phyloP scores from a whole-genome alignment of 352 stramenopile genomes.

The Elongisporangium anandrum region DNA sequence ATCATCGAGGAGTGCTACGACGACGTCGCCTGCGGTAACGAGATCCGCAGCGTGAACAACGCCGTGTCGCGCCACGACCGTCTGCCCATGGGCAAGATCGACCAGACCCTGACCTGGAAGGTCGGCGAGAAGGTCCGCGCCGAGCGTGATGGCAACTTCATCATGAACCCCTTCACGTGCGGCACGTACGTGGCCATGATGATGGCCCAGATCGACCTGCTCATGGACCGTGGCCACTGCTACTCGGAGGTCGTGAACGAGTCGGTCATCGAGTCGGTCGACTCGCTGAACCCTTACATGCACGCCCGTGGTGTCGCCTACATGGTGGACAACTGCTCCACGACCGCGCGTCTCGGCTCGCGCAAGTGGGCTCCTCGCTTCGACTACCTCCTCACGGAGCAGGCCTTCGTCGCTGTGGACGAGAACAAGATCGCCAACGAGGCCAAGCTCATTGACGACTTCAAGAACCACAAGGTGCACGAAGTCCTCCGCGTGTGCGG shows the following conservation, averaged over 20 bases:
- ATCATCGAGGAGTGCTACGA: slow-evolving; percentile 99
- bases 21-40: slow-evolving; percentile 96
- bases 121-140: slow-evolving; percentile 96
- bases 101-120: slow-evolving; percentile 96
- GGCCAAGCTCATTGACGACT: slow-evolving; percentile 89
- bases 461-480: slow-evolving; percentile 97
- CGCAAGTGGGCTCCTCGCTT: slow-evolving; percentile 98
- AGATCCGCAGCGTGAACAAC: slow-evolving; percentile 98
- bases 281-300: slow-evolving; percentile 99
- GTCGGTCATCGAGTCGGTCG: slow-evolving; percentile 97
- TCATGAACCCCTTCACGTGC: slow-evolving; percentile 97
- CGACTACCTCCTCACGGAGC: slow-evolving; percentile 98
- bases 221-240: slow-evolving; percentile 94
- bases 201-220: slow-evolving; percentile 97
- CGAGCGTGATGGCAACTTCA: slow-evolving; percentile 92
- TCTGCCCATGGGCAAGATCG: slow-evolving; percentile 97
- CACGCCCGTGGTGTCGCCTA: slow-evolving; percentile 96
- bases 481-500: slow-evolving; percentile 94
- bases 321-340: slow-evolving; percentile 99
- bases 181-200: slow-evolving; percentile 99
- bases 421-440: slow-evolving; percentile 88
- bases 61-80: slow-evolving; percentile 92
- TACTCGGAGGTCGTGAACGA: slow-evolving; percentile 99
- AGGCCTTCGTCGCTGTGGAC: slow-evolving; percentile 95
- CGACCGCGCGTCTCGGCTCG: slow-evolving; percentile 95